Conservation (phyloP, 108 stramenopile genomes). For the Aureococcus anophagefferens region DNA sequence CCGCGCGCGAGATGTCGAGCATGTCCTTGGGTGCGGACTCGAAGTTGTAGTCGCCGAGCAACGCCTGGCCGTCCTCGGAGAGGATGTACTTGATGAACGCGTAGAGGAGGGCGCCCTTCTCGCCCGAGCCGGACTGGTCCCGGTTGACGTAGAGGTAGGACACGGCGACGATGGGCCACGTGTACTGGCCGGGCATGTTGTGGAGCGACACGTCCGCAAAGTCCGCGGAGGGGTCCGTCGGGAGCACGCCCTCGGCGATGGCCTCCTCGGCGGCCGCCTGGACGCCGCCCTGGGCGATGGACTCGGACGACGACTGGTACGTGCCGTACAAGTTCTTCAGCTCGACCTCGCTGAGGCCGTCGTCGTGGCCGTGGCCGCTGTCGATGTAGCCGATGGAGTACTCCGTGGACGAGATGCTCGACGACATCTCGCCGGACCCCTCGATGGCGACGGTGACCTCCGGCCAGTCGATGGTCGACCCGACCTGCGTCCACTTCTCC, state of each 20-base stretch:
- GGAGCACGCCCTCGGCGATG: constrained; percentile 27
- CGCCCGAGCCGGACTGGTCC: constrained; percentile 25
- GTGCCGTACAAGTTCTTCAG: constrained; percentile 51
- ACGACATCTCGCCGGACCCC: constrained; percentile 60
- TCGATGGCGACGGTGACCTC: constrained; percentile 45
- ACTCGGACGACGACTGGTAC: constrained; percentile 45
- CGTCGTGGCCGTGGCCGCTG: constrained; percentile 60
- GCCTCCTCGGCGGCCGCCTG: constrained; percentile 11
- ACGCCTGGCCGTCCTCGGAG: too few relatives aligned
- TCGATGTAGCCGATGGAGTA: constrained; percentile 76
- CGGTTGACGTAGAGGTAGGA: constrained; percentile 65
- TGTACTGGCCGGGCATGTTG: constrained; percentile 35
- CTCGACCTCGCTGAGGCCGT: constrained; percentile 52
- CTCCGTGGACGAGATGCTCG: constrained; percentile 41
- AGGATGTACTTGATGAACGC: constrained; percentile 44
- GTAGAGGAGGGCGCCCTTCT: constrained; percentile 24
- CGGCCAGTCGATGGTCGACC: constrained; percentile 44
- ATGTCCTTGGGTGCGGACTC: constrained; percentile 20
- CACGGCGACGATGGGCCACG: constrained; percentile 71
- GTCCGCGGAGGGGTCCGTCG: constrained; percentile 41
- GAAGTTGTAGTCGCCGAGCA: constrained; percentile 18
- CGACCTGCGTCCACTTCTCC: constrained; percentile 50
- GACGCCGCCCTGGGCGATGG: constrained; percentile 48
- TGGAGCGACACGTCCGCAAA: constrained; percentile 43
- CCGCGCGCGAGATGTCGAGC: constrained; percentile 19